Evolutionary conservation across 208 protist genomes (phyloP), one percentile per base, ranked within the genome.

Genomic region (Naegleria lovaniensis): DNA sequence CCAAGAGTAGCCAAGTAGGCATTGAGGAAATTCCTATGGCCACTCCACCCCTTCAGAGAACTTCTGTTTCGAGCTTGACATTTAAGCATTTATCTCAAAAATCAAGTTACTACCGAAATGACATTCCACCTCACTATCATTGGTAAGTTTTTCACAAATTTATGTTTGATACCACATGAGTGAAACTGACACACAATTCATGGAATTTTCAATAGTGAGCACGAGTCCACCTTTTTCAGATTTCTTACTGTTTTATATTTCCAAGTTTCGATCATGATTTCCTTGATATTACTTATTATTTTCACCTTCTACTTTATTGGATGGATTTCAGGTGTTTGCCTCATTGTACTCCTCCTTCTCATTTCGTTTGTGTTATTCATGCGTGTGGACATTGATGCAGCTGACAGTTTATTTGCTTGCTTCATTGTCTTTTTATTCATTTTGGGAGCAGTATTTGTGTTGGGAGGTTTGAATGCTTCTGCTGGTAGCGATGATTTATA

Each of bases 351-450:
- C 5, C 41, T 41, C 83, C 13, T 87, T 87, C 15, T 25, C 6
- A 36, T 87, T 40, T 87, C 29, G n/a, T 87, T 87, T n/a, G 83
- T 87, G n/a, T 25, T 88, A 13, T 88, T 88, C n/a, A 88, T 48
- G n/a, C 51, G 84, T 58, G 39, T 58, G 55, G 84, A 88, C 36
- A 33, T 39, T 39, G 84, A 88, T 55, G 41, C 84, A 39, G 84
- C 41, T 5, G 41, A 88, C 16, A 16, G 9, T n/a, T 25, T 58
- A 16, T n/a, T 52, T 58, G 39, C 15, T 9, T 88, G 39, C 16
- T 88, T 88, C 4, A 48, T 55, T 6, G 5, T 58, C 11, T 88
- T 58, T 15, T 16, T 88, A 9, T 33, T 58, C 9, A n/a, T 55
- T 22, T n/a, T 88, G 84, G 41, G 84, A 39, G 16, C 9, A 36